Percentiles rank a stretch among this genome's conserved stretches.
These are phyloP conservation scores for Fusarium algeriense DNA, from an alignment of 2,329 filamentous ascomycete genomes.

Conservation along the genomic window DNA sequence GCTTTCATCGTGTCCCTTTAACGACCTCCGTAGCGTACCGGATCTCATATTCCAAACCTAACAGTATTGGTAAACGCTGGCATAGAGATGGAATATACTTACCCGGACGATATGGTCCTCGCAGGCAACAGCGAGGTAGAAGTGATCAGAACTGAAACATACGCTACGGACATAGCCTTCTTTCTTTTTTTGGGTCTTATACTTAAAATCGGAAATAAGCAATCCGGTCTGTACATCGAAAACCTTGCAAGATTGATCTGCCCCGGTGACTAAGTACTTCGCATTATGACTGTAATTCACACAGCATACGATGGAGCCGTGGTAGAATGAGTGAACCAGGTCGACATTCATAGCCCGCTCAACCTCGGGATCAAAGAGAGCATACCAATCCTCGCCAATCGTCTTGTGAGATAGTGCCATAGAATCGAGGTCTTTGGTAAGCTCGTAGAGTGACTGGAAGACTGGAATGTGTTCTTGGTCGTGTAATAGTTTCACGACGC, in stretches of 20 bases:
- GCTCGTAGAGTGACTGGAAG: no score
- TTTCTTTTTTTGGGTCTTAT: fast-evolving
- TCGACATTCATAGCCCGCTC: not conserved
- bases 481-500: not conserved
- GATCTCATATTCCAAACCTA: not conserved
- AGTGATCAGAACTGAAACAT: not conserved
- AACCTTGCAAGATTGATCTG: not conserved
- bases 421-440: fast-evolving
- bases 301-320: not conserved
- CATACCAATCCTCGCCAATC: not conserved
- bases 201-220: not conserved
- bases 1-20: not conserved
- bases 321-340: not conserved
- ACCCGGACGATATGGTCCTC: not conserved
- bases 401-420: no score
- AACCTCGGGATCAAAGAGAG: not conserved
- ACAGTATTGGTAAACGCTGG: not conserved
- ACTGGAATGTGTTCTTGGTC: no score
- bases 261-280: not conserved
- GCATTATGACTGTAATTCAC: not conserved
- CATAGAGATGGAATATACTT: not conserved
- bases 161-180: not conserved
- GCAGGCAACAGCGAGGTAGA: not conserved
- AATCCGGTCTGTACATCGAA: not conserved
- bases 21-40: not conserved